Percentiles rank a stretch among this genome's conserved stretches.
These are phyloP conservation scores for Allium fistulosum DNA, from an alignment of 106 monocot species.

Conservation along the genomic window DNA sequence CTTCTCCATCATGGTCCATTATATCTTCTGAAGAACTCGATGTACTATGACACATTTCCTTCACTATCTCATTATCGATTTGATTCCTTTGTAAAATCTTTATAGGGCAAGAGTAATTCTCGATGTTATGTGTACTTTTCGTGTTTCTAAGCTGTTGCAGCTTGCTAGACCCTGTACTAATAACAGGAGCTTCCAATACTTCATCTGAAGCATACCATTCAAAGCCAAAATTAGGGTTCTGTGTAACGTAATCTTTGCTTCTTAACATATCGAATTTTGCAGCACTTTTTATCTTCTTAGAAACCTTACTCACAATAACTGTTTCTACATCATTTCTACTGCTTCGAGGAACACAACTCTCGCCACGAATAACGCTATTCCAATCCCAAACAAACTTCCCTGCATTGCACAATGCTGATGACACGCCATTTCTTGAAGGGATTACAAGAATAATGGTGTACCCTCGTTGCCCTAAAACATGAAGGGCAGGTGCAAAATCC, in stretches of 20 bases:
- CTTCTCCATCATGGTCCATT: slow-evolving; percentile 46
- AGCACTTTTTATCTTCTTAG: background rate
- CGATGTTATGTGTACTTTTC: slow-evolving; percentile 17
- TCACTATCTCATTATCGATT: slow-evolving; percentile 28
- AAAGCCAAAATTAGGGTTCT: slow-evolving; percentile 18
- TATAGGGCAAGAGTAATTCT: slow-evolving; percentile 30
- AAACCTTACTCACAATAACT: slow-evolving; percentile 46
- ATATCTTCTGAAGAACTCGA: slow-evolving; percentile 54
- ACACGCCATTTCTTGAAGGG: slow-evolving; percentile 57
- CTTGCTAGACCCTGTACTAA: slow-evolving; percentile 58
- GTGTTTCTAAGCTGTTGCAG: slow-evolving; percentile 41
- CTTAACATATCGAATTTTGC: background rate
- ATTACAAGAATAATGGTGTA: slow-evolving; percentile 82
- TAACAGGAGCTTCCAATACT: slow-evolving; percentile 53
- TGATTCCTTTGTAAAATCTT: slow-evolving; percentile 2
- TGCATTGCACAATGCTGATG: slow-evolving; percentile 71
- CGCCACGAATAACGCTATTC: slow-evolving; percentile 80
- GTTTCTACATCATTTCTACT: slow-evolving; percentile 66
- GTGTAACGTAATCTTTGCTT: slow-evolving; percentile 19
- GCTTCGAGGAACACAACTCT: slow-evolving; percentile 63
- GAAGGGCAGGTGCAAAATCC: slow-evolving; percentile 90
- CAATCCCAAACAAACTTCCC: slow-evolving; percentile 95
- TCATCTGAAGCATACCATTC: slow-evolving; percentile 65
- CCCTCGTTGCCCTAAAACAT: slow-evolving; percentile 91
- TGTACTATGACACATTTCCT: slow-evolving; percentile 19